phyloP scores from a whole-genome alignment of 495 filamentous ascomycete species.

The Astrocystis sublimbata region DNA sequence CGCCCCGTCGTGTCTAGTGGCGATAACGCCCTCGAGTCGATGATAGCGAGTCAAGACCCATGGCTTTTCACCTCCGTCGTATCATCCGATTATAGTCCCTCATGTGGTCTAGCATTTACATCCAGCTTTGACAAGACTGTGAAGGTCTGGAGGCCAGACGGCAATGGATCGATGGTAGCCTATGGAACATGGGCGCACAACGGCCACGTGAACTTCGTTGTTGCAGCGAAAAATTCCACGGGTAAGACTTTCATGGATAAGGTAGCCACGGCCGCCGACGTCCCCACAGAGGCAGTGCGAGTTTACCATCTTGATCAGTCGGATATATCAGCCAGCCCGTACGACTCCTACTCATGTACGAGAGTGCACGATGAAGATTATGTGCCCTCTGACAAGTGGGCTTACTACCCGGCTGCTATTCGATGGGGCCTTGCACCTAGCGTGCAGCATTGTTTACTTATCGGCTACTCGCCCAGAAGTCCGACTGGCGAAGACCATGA shows the following conservation, averaged over 20 bases:
- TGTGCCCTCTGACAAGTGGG: slow-evolving; percentile 52
- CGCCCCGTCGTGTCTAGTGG: slow-evolving; percentile 54
- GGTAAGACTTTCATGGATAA: too few species aligned
- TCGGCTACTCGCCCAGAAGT: slow-evolving; percentile 70
- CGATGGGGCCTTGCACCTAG: slow-evolving; percentile 62
- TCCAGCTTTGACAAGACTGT: slow-evolving; percentile 80
- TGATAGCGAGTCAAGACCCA: slow-evolving; percentile 65
- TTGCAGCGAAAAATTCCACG: slow-evolving; percentile 52
- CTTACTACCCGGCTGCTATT: slow-evolving; percentile 69
- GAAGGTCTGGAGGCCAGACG: slow-evolving; percentile 71
- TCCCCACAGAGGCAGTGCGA: slow-evolving; percentile 46
- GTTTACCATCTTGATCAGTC: slow-evolving; percentile 46
- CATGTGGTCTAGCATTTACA: slow-evolving; percentile 63
- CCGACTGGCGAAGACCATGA: slow-evolving; percentile 53
- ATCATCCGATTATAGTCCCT: slow-evolving; percentile 66
- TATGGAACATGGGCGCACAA: slow-evolving; percentile 61
- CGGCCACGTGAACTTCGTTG: slow-evolving; percentile 71
- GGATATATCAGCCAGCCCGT: slow-evolving; percentile 31
- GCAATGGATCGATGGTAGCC: slow-evolving; percentile 39
- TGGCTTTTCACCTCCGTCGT: slow-evolving; percentile 77
- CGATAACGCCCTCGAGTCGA: slow-evolving; percentile 56
- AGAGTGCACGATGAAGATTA: slow-evolving; percentile 46
- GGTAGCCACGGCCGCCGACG: slow-evolving; percentile 56
- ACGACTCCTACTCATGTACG: slow-evolving; percentile 47
- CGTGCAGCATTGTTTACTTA: slow-evolving; percentile 63